Evolutionary conservation across 495 filamentous ascomycete genomes (phyloP), one percentile per base, ranked within the genome.

Genomic region (Aspergillus indologenus): DNA sequence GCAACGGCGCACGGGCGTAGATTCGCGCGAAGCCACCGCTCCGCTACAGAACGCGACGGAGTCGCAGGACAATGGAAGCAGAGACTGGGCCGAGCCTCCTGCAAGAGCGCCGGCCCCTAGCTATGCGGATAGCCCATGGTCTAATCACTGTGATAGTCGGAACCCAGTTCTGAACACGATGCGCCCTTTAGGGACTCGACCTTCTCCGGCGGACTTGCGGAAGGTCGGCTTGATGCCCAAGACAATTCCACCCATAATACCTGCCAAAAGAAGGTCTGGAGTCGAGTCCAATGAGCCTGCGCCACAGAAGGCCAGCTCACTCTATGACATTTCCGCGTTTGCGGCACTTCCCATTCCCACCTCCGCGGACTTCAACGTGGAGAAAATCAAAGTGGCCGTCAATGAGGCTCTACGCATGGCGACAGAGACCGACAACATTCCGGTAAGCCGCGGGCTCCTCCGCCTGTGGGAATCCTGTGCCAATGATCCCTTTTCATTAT

Each of bases 81-180:
- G 83, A 52, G 74, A 77, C 46, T 93, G 90, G 90, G 70, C 81
- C 46, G 90, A 95, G 71, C 90, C 90, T 3, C 78, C 84, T 7
- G 62, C 87, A 42, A 81, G 85, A 61, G 73, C 78, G 24, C 85
- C 88, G 60, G 71, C 69, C 23, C 82, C 90, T 1, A 90, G 87
- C 61, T 93, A 85, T 68, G 78, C 82, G 69, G 90, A 93, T 56
- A 80, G 77, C 18, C 68, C 71, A n/a, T 69, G 69, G 68, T 72
- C 68, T 24, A 60, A 26, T 21, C 62, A 68, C n/a, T 71, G 58
- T 20, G 65, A 52, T 47, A 61, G 62, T n/a, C 21, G 31, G 14
- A 73, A 73, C 55, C 61, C 65, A 23, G 62, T 70, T 5, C 61
- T 73, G 21, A 52, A 61, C 19, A 68, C 66, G 15, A 73, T 73